A percentile compares a stretch with the other conserved stretches of the same genome.
phyloP scores from a whole-genome alignment of 192 early-diverging fungal genomes.

The Obelidium mucronatum region DNA sequence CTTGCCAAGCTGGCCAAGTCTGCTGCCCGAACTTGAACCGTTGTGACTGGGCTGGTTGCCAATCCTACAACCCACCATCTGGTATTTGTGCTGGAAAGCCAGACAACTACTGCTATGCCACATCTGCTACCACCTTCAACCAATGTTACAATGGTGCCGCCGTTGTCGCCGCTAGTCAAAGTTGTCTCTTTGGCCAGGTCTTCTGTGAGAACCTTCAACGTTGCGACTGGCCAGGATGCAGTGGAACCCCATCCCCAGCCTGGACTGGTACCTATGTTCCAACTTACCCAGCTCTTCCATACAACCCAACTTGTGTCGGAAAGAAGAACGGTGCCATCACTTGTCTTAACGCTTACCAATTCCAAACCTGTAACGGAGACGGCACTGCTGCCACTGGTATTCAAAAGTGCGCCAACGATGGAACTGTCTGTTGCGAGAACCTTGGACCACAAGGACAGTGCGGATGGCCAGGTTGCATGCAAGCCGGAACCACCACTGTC shows the following conservation, averaged over 20 bases:
- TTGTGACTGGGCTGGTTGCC: constrained; percentile 8
- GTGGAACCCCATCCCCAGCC: not conserved
- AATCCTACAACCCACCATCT: not conserved
- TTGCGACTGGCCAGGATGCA: not conserved
- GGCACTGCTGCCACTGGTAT: not conserved
- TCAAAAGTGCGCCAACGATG: constrained; percentile 8
- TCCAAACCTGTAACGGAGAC: not conserved
- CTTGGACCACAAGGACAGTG: not conserved
- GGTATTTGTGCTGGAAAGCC: not conserved
- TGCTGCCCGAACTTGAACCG: constrained; percentile 21
- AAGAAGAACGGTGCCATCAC: not conserved
- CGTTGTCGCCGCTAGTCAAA: not conserved
- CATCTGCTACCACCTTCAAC: constrained; percentile 3
- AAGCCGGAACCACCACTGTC: not conserved
- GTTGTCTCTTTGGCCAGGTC: constrained; percentile 1
- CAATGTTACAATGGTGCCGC: constrained; percentile 10
- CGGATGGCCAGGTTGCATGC: constrained; percentile 18
- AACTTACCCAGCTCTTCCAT: constrained; percentile 10
- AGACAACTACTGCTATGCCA: constrained; percentile 12
- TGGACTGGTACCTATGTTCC: constrained; percentile 1
- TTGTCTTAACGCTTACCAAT: constrained; percentile 13
- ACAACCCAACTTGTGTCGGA: constrained; percentile 22
- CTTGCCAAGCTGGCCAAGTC: not conserved
- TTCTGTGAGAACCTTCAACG: constrained; percentile 30
- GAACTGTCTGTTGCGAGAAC: constrained; percentile 29